Base-by-base conservation (phyloP, 495 filamentous ascomycete species). In the Durotheca rogersii region DNA sequence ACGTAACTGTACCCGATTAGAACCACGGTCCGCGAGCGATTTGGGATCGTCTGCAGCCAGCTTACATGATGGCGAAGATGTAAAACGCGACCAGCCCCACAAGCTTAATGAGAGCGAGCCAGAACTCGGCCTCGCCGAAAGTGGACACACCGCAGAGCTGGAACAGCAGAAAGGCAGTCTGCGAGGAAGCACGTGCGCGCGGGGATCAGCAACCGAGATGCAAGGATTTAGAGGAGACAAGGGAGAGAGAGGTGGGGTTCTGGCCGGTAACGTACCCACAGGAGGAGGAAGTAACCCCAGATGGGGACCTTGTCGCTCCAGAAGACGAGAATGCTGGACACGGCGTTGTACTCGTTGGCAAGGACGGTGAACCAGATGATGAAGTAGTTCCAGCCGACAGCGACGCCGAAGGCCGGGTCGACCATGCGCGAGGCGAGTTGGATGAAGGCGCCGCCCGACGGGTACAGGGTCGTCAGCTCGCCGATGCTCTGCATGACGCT, bases 331-430 rank as follows among this genome's bases (percentile, higher is more conserved):
- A 84, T 83, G 50, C 77, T 81, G 15, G 75, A 77, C 14, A 81
- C 80, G 44, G 77, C 77, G 10, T 80, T 81, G 32, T 80, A 74
- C 61, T 83, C 80, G 51, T 80, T 78, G 36, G 78, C 72, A 34
- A 83, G 61, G 7, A 81, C 76, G 14, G 73, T 66, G 51, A 79
- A 67, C 85, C 86, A 89, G 48, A 78, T 74, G 47, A 87, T 78
- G 57, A 81, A 82, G 57, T 89, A 89, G 57, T 87, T 83, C 85
- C 86, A 89, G 20, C 89, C 89, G 55, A 95, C 89, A 29, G 89
- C 86, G 51, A 90, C 90, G 27, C 87, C 89, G 68, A 90, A 81
- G 31, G 84, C 84, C 34, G 85, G 82, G 62, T 88, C 84, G 42
- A 89, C 79, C 53, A 90, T 82, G 29, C 86, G 79, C 45, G 85